A percentile compares a stretch with the other conserved stretches of the same genome.
Conservation (phyloP, 257 asterid species). For the Jasminum sambac region DNA sequence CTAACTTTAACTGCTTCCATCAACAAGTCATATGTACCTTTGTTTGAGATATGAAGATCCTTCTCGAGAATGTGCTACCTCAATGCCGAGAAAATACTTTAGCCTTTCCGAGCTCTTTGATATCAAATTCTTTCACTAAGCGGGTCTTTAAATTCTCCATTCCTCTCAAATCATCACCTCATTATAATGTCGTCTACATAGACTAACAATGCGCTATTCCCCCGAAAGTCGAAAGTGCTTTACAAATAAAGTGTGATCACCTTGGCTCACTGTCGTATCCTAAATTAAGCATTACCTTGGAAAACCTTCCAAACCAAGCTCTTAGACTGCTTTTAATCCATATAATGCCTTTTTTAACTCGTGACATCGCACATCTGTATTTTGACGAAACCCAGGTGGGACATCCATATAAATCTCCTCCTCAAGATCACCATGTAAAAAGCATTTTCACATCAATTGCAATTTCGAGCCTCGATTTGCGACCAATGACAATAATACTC, state of each 20-base stretch:
- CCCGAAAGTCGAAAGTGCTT: not conserved
- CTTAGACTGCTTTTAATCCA: slow-evolving; percentile 1
- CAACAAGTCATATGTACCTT: not conserved
- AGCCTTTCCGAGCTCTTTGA: not conserved
- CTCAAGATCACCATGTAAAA: no score
- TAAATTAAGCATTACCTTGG: not conserved
- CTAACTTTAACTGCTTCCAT: no score
- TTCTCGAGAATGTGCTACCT: not conserved
- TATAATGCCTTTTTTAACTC: no score
- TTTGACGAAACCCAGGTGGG: no score
- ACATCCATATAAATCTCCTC: no score
- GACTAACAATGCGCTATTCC: not conserved
- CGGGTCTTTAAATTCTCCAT: not conserved
- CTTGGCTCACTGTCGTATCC: not conserved
- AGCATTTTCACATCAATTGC: no score
- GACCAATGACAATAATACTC: slow-evolving; percentile 3
- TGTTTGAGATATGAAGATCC: not conserved
- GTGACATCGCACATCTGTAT: no score
- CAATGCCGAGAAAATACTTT: not conserved
- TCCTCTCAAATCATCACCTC: not conserved
- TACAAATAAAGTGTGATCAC: slow-evolving; percentile 4
- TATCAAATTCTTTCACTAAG: not conserved
- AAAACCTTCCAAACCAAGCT: slow-evolving; percentile 11
- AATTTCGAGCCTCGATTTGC: not conserved
- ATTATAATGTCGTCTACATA: not conserved